Percentiles rank a stretch among this genome's conserved stretches.
These are phyloP conservation scores for Musa balbisiana DNA, from an alignment of 202 grass and related monocot species.

Conservation along the genomic window DNA sequence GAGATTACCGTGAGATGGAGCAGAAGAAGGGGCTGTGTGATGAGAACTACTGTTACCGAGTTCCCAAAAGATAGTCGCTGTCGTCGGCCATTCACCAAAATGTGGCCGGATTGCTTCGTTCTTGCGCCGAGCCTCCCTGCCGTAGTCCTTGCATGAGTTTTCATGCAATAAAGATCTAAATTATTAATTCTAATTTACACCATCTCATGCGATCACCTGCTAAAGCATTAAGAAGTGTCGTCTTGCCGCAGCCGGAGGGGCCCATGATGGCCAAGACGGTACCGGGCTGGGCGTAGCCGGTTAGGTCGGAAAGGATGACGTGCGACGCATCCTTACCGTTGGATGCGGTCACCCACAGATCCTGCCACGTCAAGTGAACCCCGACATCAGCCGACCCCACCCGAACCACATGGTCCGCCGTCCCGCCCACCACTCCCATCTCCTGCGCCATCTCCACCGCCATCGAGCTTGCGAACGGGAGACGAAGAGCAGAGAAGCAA, in stretches of 20 bases:
- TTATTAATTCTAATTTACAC: no score
- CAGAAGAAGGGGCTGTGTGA: not conserved
- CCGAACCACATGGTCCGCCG: no score
- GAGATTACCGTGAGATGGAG: not conserved
- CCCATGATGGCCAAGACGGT: not conserved
- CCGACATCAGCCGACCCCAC: not conserved
- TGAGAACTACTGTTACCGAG: not conserved
- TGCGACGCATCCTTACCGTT: not conserved
- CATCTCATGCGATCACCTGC: not conserved
- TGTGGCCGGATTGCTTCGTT: not conserved
- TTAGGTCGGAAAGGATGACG: not conserved
- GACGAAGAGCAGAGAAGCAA: no score
- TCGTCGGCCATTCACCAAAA: not conserved
- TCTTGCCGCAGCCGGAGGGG: not conserved
- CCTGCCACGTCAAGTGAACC: not conserved
- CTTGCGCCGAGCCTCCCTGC: not conserved
- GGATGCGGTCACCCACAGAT: not conserved
- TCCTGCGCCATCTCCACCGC: no score
- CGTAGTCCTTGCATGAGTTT: no score
- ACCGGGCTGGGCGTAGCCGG: not conserved
- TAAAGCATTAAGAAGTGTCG: not conserved
- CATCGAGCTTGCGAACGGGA: no score
- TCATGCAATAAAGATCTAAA: no score
- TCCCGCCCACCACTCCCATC: no score
- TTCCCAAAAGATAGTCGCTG: not conserved